phyloP scores from a whole-genome alignment of 768 basidiomycete genomes.

The Auriscalpium vulgare region DNA sequence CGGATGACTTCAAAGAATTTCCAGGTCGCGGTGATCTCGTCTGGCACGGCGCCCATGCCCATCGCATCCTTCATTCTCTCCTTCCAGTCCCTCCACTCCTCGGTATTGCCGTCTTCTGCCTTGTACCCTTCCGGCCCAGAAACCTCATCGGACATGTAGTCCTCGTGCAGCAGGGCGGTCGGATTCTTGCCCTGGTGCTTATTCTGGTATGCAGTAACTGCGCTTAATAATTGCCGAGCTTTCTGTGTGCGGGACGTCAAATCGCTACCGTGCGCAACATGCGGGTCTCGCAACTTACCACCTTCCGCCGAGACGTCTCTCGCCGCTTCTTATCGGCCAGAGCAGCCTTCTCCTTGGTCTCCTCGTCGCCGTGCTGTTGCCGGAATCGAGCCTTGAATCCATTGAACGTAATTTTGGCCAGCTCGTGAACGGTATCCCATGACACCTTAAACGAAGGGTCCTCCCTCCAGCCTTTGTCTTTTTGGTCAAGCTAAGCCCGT shows the following conservation, averaged over 20 bases:
- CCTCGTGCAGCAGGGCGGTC: neutral
- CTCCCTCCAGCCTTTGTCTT: too few relatives aligned
- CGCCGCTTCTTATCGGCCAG: too few relatives aligned
- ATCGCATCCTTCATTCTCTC: neutral
- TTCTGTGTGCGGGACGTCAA: neutral
- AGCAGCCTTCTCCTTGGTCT: neutral
- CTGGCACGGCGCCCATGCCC: neutral
- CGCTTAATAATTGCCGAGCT: neutral
- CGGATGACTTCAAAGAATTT: neutral
- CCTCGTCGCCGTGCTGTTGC: neutral
- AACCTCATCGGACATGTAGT: neutral
- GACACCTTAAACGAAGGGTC: neutral
- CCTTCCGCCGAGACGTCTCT: neutral
- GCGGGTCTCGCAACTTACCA: neutral
- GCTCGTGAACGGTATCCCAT: neutral
- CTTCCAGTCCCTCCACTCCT: neutral
- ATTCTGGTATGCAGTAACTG: neutral
- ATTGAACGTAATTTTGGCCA: neutral
- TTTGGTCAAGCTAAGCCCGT: too few relatives aligned
- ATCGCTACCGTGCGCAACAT: neutral
- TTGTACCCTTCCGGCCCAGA: neutral
- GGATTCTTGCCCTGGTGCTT: neutral
- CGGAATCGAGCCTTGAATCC: neutral
- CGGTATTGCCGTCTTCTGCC: neutral
- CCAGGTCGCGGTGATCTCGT: neutral